Evolutionary conservation across 148 eudicot species (phyloP).

Genomic region (Dysphania ambrosioides): DNA sequence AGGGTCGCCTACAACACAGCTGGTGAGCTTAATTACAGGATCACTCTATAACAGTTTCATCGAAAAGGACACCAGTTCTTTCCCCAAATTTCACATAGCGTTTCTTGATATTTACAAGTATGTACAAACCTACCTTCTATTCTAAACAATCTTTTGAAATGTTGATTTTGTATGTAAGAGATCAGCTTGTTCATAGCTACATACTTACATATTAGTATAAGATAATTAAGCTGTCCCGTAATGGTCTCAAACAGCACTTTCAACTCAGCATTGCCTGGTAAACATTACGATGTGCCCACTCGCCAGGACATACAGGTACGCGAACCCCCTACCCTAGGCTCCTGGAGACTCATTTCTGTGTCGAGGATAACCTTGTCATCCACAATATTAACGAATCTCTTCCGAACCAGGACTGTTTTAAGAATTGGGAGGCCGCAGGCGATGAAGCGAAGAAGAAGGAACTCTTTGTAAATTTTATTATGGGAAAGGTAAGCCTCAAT

Average conservation of each 20-base stretch:
- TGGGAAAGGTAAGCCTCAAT: constrained; percentile 40
- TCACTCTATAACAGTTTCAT: constrained; percentile 52
- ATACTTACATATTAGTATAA: not conserved
- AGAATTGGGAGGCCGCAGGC: constrained; percentile 35
- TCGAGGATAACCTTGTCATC: not conserved
- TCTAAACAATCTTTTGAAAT: constrained; percentile 8
- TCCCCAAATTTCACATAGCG: constrained; percentile 62
- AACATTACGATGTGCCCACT: constrained; percentile 71
- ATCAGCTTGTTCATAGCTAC: not conserved
- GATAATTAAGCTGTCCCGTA: not conserved
- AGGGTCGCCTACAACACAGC: constrained; percentile 27
- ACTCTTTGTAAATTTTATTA: constrained; percentile 58
- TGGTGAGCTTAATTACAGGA: constrained; percentile 52
- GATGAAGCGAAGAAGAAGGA: constrained; percentile 39
- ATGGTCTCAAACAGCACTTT: constrained; percentile 52
- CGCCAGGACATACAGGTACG: constrained; percentile 49
- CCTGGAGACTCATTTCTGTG: too few relatives aligned
- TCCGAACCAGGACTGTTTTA: constrained; percentile 37
- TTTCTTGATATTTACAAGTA: constrained; percentile 84
- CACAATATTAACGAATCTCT: not conserved
- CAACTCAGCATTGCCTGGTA: constrained; percentile 85
- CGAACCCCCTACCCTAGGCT: too few relatives aligned
- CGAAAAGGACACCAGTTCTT: constrained; percentile 43
- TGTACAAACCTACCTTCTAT: constrained; percentile 1
- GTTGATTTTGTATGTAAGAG: not conserved